Conservation (phyloP, 2,329 filamentous ascomycete genomes). For the Onygena corvina region DNA sequence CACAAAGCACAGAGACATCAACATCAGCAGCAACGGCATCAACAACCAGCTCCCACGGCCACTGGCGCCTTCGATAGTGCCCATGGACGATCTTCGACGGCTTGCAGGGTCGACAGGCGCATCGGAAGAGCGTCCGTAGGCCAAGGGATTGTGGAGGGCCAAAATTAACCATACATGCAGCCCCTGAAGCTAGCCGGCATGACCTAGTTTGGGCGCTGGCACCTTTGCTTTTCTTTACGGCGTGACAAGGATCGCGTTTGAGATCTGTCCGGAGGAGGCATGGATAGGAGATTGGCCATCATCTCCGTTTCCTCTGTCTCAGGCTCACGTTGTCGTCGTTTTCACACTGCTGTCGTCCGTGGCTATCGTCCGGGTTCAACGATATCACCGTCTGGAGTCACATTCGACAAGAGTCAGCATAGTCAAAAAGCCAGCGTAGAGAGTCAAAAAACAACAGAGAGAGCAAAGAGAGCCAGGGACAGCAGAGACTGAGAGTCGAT, state of each 20-base stretch:
- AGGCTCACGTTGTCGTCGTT: too few species aligned
- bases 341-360: neutral
- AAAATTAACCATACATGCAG: too few species aligned
- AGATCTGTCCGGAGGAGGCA: neutral
- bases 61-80: too few species aligned
- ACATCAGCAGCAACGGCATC: too few species aligned
- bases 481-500: neutral
- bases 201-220: neutral
- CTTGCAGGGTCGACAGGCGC: too few species aligned
- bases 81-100: too few species aligned
- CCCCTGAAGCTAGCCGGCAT: neutral
- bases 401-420: too few species aligned
- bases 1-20: too few species aligned
- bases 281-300: constrained; percentile 4
- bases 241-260: constrained; percentile 2
- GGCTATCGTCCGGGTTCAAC: neutral
- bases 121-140: too few species aligned
- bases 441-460: neutral
- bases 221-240: neutral
- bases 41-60: too few species aligned
- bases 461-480: neutral
- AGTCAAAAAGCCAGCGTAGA: too few species aligned
- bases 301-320: neutral
- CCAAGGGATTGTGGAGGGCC: too few species aligned
- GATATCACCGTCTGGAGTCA: neutral